phyloP scores from a whole-genome alignment of 495 filamentous ascomycete species.

The Neurospora sp. region DNA sequence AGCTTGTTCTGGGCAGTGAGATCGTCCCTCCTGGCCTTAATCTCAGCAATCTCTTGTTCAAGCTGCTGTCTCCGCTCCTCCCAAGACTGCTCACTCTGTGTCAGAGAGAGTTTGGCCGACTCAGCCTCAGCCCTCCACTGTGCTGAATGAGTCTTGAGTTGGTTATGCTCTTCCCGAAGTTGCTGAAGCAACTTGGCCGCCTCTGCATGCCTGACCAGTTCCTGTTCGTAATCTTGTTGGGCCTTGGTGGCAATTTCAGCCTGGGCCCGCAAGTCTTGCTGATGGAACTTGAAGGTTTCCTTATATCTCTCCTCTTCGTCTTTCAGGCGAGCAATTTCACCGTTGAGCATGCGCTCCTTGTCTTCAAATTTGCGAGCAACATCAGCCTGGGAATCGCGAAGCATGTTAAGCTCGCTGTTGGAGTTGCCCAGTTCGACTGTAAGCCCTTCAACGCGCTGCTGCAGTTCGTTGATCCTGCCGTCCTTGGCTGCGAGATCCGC shows the following conservation, averaged over 20 bases:
- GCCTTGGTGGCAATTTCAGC: slow-evolving; percentile 86
- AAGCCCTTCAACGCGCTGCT: slow-evolving; percentile 73
- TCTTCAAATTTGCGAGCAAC: slow-evolving; percentile 62
- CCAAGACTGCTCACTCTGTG: slow-evolving; percentile 80
- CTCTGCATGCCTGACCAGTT: slow-evolving; percentile 88
- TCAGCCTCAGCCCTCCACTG: slow-evolving; percentile 67
- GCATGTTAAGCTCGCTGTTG: slow-evolving; percentile 64
- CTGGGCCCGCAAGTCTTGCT: slow-evolving; percentile 85
- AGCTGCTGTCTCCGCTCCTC: slow-evolving; percentile 66
- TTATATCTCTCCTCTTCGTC: slow-evolving; percentile 75
- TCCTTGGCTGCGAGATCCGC: slow-evolving; percentile 61
- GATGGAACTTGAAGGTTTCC: slow-evolving; percentile 66
- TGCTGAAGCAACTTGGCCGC: slow-evolving; percentile 73
- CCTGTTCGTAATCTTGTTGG: slow-evolving; percentile 89
- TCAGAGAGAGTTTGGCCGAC: slow-evolving; percentile 64
- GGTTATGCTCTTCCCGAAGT: slow-evolving; percentile 67
- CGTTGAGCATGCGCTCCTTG: slow-evolving; percentile 62
- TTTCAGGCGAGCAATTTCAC: slow-evolving; percentile 70
- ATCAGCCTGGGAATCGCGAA: slow-evolving; percentile 71
- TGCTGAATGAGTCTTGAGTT: slow-evolving; percentile 65
- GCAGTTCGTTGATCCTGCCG: slow-evolving; percentile 61
- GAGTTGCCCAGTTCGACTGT: slow-evolving; percentile 67
- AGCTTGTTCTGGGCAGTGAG: slow-evolving; percentile 75
- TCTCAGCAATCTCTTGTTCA: slow-evolving; percentile 70
- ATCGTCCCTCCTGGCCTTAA: slow-evolving; percentile 69